Evolutionary conservation across 345 rosid species (phyloP).

Genomic region (Citrus sinensis): DVS_A1.0 CM039163.1:9687001-9687500

Average conservation of each 20-base stretch:
- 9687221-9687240: background rate
- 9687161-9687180: background rate
- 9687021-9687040: slow-evolving; percentile 83
- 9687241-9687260: background rate
- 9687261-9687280: background rate
- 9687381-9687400: background rate
- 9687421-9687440: background rate
- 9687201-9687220: background rate
- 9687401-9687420: background rate
- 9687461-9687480: background rate
- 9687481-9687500: background rate
- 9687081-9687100: background rate
- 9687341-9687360: background rate
- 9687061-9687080: slow-evolving; percentile 6
- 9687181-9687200: background rate
- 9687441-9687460: background rate
- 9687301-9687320: background rate
- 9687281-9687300: background rate
- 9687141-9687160: background rate
- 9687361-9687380: background rate
- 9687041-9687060: slow-evolving; percentile 77
- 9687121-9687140: background rate
- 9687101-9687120: background rate
- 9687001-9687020: slow-evolving; percentile 81
- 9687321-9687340: background rate